Evolutionary conservation across 345 rosid species (phyloP), one percentile per base, ranked within the genome.

Genomic region (Barbarea vulgaris): DNA sequence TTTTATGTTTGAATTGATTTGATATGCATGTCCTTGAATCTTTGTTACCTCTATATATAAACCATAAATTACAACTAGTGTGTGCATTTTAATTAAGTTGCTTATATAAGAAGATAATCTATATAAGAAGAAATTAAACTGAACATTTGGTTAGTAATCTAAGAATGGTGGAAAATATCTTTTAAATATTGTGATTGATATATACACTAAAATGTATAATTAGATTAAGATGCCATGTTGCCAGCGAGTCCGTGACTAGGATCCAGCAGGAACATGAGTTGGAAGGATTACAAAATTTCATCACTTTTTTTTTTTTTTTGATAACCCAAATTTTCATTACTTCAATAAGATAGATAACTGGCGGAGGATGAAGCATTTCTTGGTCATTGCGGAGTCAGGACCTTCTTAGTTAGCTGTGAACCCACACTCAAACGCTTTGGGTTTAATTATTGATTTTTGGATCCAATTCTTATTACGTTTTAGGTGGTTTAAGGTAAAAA

Each of bases 221-320:
- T 9, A 24, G 1, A 46, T 9, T 14, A 14, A 46, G 34, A 61
- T 72, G 68, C 68, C 25, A 15, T 59, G 51, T 42, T 48, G 28
- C 19, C 19, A 28, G 41, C 51, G 42, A 62, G 22, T 33, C 52
- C 63, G 41, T 72, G 69, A 61, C 69, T 8, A 39, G 33, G 69
- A 61, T 51, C 52, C 53, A 62, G 33, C 76, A 62, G 39, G 39
- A 24, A 48, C 27, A 59, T 70, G 44, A 13, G 46, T 41, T 41
- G 17, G 46, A 41, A 41, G 6, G 17, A 41, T 41, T 41, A 12
- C 1, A 41, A 13, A 1, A 1, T 14, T 41, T 4, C 6, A 13
- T 1, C 1, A 41, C 46, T 41, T 36, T n/a, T n/a, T n/a, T n/a
- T n/a, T n/a, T n/a, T n/a, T n/a, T n/a, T n/a, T n/a, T n/a, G n/a